A percentile compares a stretch with the other conserved stretches of the same genome.
Evolutionary conservation across 1,284 basidiomycete species (phyloP).

Genomic region (Chalciporus sp.): DNA sequence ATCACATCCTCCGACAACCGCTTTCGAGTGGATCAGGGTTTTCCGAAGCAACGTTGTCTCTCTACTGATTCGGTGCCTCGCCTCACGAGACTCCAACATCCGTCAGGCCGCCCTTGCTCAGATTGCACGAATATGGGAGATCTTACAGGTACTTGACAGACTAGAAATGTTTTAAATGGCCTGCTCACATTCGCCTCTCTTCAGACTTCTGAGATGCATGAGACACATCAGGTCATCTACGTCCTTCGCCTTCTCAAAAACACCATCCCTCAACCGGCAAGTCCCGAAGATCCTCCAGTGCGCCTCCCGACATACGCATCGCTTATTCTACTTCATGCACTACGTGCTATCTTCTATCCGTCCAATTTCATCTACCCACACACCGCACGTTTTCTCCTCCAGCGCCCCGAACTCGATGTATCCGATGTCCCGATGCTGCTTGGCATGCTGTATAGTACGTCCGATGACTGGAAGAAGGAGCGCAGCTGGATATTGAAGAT

Average conservation of each 20-base stretch:
- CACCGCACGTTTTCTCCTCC: conserved; percentile 59
- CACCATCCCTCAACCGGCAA: conserved; percentile 48
- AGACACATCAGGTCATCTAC: conserved; percentile 48
- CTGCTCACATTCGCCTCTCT: too few species aligned
- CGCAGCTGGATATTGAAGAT: conserved; percentile 79
- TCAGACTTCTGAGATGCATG: too few species aligned
- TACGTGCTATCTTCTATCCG: conserved; percentile 56
- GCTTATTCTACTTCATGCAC: conserved; percentile 65
- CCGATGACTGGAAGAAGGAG: conserved; percentile 83
- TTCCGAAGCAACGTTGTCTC: conserved; percentile 82
- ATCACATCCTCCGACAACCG: conserved; percentile 58
- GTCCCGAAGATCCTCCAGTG: conserved; percentile 39
- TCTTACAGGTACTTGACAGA: conserved; percentile 54
- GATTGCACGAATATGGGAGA: conserved; percentile 54
- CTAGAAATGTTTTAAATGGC: too few species aligned
- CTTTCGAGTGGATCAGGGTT: conserved; percentile 75
- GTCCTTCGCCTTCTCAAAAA: conserved; percentile 77
- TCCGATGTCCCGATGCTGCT: conserved; percentile 63
- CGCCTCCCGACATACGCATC: conserved; percentile 78
- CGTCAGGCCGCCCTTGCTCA: conserved; percentile 61
- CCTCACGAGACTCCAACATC: conserved; percentile 63
- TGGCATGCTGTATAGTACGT: conserved; percentile 78
- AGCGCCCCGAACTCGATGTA: conserved; percentile 56
- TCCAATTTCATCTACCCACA: conserved; percentile 57
- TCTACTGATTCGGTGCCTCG: conserved; percentile 73